These are phyloP conservation scores for Starmerella tilneyi DNA, from an alignment of 805 yeast genomes.

Conservation along the genomic window DNA sequence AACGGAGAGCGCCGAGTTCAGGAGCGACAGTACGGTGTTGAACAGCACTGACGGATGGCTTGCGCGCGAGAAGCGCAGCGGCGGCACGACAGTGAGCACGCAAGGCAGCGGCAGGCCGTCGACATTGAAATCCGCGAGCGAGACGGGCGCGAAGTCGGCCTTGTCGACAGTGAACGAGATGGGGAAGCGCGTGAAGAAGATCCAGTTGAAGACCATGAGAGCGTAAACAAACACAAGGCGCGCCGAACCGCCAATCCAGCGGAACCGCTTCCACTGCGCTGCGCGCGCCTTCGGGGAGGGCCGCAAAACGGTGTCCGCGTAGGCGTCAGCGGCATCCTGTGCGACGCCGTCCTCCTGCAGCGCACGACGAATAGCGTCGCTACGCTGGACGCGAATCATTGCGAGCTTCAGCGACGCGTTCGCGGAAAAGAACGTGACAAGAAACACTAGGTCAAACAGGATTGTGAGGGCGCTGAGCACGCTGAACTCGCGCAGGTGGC, in stretches of 20 bases:
- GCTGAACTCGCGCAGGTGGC: conserved; percentile 72
- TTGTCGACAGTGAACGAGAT: conserved; percentile 26
- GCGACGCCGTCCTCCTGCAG: conserved; percentile 94
- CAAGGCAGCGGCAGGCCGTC: conserved; percentile 19
- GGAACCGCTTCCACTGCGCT: conserved; percentile 16
- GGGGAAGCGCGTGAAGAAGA: conserved; percentile 30
- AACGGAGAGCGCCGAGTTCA: conserved; percentile 16
- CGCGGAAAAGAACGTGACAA: conserved; percentile 74
- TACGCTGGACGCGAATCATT: conserved; percentile 73
- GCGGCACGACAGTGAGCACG: conserved; percentile 34
- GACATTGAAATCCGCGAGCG: conserved; percentile 14
- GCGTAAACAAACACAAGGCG: conserved; percentile 27
- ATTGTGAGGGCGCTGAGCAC: conserved; percentile 60
- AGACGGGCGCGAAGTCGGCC: conserved; percentile 20
- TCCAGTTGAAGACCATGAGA: conserved; percentile 31
- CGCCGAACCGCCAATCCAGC: conserved; percentile 19
- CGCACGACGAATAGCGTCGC: conserved; percentile 63
- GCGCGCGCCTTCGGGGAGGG: conserved; percentile 20
- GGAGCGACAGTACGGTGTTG: conserved; percentile 11
- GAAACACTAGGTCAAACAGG: conserved; percentile 57
- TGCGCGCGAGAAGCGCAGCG: conserved; percentile 30
- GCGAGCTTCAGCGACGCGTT: conserved; percentile 80
- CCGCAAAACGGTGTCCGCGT: conserved; percentile 24
- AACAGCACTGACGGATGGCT: conserved; percentile 15
- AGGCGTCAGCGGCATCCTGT: conserved; percentile 46